These are phyloP conservation scores for Sinapis alba DNA, from an alignment of 441 rosid species.

Conservation along the genomic window DNA sequence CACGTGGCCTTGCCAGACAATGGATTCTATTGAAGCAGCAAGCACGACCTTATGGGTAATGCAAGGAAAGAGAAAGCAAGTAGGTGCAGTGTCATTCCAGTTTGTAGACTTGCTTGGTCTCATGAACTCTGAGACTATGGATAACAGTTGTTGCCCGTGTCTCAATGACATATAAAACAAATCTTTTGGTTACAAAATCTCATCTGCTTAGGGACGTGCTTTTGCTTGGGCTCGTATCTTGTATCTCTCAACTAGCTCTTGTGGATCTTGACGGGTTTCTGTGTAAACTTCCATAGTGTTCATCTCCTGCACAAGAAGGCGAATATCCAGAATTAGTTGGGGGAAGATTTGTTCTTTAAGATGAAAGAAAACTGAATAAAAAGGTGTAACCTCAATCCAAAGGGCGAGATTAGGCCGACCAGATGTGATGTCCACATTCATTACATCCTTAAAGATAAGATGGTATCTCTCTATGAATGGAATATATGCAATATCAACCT, in stretches of 20 bases:
- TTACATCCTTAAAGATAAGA: slow-evolving; percentile 54
- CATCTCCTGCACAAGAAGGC: slow-evolving; percentile 53
- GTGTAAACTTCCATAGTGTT: slow-evolving; percentile 65
- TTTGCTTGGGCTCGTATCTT: slow-evolving; percentile 41
- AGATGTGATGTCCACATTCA: slow-evolving; percentile 54
- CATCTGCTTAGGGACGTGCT: slow-evolving; percentile 17
- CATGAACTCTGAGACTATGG: slow-evolving; percentile 5
- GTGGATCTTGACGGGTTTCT: slow-evolving; percentile 62
- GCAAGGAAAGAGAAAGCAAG: slow-evolving; percentile 13
- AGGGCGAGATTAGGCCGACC: slow-evolving; percentile 70
- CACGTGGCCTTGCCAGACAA: background rate
- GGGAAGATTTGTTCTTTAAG: background rate
- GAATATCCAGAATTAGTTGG: slow-evolving; percentile 1
- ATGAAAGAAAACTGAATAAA: background rate
- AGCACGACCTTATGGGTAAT: slow-evolving; percentile 14
- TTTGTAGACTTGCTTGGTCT: slow-evolving; percentile 15
- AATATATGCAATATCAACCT: slow-evolving; percentile 46
- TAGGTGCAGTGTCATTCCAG: slow-evolving; percentile 14
- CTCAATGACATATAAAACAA: slow-evolving; percentile 3
- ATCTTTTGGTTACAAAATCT: background rate
- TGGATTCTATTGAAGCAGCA: slow-evolving; percentile 6
- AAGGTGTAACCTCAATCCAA: slow-evolving; percentile 69
- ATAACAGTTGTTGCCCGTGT: slow-evolving; percentile 11
- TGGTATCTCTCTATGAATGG: slow-evolving; percentile 73
- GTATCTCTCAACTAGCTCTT: slow-evolving; percentile 48